A percentile compares a stretch with the other conserved stretches of the same genome.
phyloP scores from a whole-genome alignment of 2,329 filamentous ascomycete species.

The Davidsoniella virescens region DNA sequence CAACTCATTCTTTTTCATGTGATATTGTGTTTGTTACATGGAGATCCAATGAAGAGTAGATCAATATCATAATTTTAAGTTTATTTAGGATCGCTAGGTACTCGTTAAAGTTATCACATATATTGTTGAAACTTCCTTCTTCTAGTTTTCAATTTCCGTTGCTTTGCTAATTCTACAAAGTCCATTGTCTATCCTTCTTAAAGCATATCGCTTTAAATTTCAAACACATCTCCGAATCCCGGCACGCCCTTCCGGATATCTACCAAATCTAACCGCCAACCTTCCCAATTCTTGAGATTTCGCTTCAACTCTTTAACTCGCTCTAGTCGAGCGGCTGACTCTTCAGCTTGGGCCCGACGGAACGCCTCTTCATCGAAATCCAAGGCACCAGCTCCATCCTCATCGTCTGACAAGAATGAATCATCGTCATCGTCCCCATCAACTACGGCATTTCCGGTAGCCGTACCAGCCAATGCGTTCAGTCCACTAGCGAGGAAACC shows the following conservation, averaged over 20 bases:
- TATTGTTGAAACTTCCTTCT: too few species aligned
- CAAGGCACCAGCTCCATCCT: conserved; percentile 19
- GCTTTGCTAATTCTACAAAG: too few species aligned
- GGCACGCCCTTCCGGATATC: conserved; percentile 41
- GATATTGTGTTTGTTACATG: too few species aligned
- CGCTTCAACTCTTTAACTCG: conserved; percentile 49
- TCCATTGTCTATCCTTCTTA: too few species aligned
- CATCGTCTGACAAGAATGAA: conserved; percentile 37
- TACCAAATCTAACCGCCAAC: conserved; percentile 49
- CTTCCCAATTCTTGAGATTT: conserved; percentile 48
- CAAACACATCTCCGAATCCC: conserved; percentile 47
- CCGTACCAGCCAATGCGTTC: conserved; percentile 39
- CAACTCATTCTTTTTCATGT: too few species aligned
- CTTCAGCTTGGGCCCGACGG: conserved; percentile 44
- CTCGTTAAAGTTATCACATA: too few species aligned
- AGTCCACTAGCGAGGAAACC: conserved; percentile 43
- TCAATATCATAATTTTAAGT: too few species aligned
- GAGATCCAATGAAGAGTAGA: too few species aligned
- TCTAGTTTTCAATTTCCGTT: too few species aligned
- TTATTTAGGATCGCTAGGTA: too few species aligned
- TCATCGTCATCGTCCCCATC: conserved; percentile 24
- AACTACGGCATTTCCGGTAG: conserved; percentile 6
- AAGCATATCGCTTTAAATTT: conserved; percentile 27
- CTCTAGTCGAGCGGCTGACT: conserved; percentile 41
- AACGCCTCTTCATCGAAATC: conserved; percentile 55